These are phyloP conservation scores for Hyphodiscus sp. DNA, from an alignment of 2,329 filamentous ascomycete species.

Conservation along the genomic window DNA sequence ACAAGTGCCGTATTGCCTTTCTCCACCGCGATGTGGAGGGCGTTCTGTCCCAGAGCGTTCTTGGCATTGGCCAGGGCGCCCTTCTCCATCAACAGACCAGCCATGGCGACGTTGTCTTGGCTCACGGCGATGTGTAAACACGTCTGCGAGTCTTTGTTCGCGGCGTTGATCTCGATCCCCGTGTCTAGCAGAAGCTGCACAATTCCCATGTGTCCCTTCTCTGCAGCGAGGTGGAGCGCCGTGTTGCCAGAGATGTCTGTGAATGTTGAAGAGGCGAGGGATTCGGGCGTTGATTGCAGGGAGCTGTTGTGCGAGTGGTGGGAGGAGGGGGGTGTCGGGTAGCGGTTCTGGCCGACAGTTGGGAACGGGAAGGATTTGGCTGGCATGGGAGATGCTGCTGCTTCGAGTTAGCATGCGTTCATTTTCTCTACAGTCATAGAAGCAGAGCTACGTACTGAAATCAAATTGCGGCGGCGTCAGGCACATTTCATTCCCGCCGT, in stretches of 20 bases:
- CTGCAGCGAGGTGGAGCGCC: conserved; percentile 6
- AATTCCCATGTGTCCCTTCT: conserved; percentile 8
- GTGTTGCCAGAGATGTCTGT: neutral
- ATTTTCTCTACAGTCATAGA: neutral
- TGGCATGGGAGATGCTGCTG: neutral
- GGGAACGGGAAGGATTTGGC: neutral
- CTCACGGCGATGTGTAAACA: neutral
- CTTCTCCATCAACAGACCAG: neutral
- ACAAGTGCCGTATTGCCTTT: neutral
- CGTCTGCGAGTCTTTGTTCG: conserved; percentile 1
- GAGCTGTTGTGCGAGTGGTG: neutral
- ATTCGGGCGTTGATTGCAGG: neutral
- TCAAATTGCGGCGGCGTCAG: neutral
- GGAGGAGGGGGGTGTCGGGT: neutral
- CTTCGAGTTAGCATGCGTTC: neutral
- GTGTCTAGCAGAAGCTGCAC: conserved; percentile 15
- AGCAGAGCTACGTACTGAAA: neutral
- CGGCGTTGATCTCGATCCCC: conserved; percentile 8
- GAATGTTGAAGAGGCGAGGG: neutral
- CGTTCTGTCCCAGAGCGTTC: neutral
- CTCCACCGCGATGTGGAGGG: conserved; percentile 1
- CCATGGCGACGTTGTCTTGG: neutral
- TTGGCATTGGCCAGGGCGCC: neutral
- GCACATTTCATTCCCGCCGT: neutral
- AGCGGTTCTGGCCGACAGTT: neutral